phyloP scores from a whole-genome alignment of 345 rosid genomes.

The Gynandropsis gynandra region DNA sequence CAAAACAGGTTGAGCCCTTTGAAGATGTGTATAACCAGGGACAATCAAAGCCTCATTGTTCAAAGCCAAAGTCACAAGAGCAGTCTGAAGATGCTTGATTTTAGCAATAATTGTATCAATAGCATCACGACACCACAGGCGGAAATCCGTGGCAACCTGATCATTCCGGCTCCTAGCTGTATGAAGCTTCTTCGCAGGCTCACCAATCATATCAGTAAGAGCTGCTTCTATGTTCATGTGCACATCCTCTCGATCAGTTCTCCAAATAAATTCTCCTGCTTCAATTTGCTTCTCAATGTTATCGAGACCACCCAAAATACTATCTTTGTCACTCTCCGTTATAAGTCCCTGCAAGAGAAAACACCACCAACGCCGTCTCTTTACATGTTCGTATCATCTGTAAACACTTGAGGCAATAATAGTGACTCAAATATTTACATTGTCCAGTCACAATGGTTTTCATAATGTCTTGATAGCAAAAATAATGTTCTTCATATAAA shows the following conservation, averaged over 20 bases:
- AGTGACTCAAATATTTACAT: too few species aligned
- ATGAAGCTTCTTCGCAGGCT: conserved; percentile 95
- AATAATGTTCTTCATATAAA: too few species aligned
- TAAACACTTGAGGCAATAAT: background rate
- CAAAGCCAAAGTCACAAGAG: conserved; percentile 67
- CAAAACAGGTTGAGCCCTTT: conserved; percentile 89
- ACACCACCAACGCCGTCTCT: background rate
- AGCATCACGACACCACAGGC: conserved; percentile 93
- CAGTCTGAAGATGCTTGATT: conserved; percentile 48
- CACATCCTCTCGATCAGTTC: conserved; percentile 89
- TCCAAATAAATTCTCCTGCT: conserved; percentile 69
- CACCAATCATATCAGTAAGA: conserved; percentile 87
- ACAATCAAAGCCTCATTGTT: conserved; percentile 59
- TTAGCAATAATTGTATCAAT: conserved; percentile 47
- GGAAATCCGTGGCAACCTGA: conserved; percentile 83
- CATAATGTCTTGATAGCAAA: too few species aligned
- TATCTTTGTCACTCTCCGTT: conserved; percentile 49
- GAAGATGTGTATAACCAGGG: conserved; percentile 96
- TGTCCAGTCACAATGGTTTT: too few species aligned
- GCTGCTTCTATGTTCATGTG: conserved; percentile 98
- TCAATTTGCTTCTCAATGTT: conserved; percentile 61
- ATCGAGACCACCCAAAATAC: conserved; percentile 68
- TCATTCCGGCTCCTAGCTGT: conserved; percentile 91
- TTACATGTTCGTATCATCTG: background rate
- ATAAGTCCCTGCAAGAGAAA: conserved; percentile 55